Evolutionary conservation across 2,329 filamentous ascomycete genomes (phyloP).

Genomic region (Sordariomycetes sp.): DNA sequence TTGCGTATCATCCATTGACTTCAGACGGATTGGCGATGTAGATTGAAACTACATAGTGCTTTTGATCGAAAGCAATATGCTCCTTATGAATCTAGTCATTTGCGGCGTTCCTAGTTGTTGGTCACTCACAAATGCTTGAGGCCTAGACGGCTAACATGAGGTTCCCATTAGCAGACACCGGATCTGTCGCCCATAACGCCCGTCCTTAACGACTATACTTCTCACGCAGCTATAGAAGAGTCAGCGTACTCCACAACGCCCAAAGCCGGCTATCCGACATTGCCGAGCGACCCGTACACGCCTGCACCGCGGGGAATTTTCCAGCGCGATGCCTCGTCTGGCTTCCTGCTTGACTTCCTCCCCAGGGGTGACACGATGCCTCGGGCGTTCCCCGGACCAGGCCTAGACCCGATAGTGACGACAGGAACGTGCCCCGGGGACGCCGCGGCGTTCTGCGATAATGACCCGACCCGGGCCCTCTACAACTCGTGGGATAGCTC

Average conservation of each 20-base stretch:
- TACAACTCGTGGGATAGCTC: conserved; percentile 5
- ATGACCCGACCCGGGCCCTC: conserved; percentile 1
- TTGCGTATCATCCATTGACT: too few relatives aligned
- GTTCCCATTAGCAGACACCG: conserved; percentile 1
- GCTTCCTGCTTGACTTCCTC: conserved; percentile 2
- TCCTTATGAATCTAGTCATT: too few relatives aligned
- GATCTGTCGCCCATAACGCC: background rate
- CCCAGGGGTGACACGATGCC: conserved; percentile 4
- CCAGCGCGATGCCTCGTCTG: background rate
- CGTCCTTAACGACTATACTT: background rate
- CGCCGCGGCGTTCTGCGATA: conserved; percentile 1
- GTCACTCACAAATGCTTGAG: too few relatives aligned
- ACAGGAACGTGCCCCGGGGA: background rate
- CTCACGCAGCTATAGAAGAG: background rate
- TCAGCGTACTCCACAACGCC: conserved; percentile 2
- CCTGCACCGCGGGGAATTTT: too few relatives aligned
- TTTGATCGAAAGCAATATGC: too few relatives aligned
- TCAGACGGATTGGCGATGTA: too few relatives aligned
- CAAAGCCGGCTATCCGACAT: background rate
- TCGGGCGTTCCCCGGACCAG: background rate
- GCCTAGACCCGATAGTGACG: conserved; percentile 3
- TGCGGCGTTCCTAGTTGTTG: too few relatives aligned
- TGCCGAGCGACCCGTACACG: conserved; percentile 1
- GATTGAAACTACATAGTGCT: too few relatives aligned
- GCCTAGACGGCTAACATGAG: background rate